These are phyloP conservation scores for Suillus luteus DNA, from an alignment of 768 basidiomycete species.

Conservation along the genomic window DNA sequence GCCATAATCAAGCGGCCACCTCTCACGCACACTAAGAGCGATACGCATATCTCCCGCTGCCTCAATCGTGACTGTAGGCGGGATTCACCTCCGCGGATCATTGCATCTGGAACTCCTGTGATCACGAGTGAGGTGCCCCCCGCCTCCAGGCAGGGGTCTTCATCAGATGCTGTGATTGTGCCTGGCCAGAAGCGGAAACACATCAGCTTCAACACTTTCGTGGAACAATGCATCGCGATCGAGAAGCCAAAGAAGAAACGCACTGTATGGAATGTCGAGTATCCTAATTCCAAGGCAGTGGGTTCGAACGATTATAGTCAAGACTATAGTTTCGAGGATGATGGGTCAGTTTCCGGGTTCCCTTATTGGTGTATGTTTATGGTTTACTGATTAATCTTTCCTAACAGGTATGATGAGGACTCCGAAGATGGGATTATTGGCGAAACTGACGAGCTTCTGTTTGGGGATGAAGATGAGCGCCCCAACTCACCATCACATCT, in stretches of 20 bases:
- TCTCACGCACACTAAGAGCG: slow-evolving; percentile 84
- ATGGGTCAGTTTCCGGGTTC: slow-evolving; percentile 51
- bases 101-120: slow-evolving; percentile 13
- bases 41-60: slow-evolving; percentile 72
- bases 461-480: slow-evolving; percentile 31
- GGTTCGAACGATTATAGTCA: slow-evolving; percentile 28
- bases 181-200: slow-evolving; percentile 69
- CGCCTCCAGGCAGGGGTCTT: slow-evolving; percentile 19
- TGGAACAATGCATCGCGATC: slow-evolving; percentile 93
- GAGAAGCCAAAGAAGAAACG: slow-evolving; percentile 61
- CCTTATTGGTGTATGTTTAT: background rate
- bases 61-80: slow-evolving; percentile 51
- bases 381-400: slow-evolving; percentile 11
- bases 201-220: slow-evolving; percentile 97
- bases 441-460: slow-evolving; percentile 44
- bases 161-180: slow-evolving; percentile 16
- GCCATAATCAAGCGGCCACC: slow-evolving; percentile 45
- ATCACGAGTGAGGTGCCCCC: slow-evolving; percentile 16
- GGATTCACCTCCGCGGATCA: slow-evolving; percentile 70
- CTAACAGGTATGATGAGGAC: slow-evolving; percentile 66
- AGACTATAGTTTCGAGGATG: slow-evolving; percentile 47
- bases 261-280: slow-evolving; percentile 32
- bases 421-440: slow-evolving; percentile 57
- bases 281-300: slow-evolving; percentile 12
- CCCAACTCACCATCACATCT: slow-evolving; percentile 10